Percentiles rank a stretch among this genome's conserved stretches.
phyloP scores from a whole-genome alignment of 345 rosid genomes.

The Brassica nigra region DNA sequence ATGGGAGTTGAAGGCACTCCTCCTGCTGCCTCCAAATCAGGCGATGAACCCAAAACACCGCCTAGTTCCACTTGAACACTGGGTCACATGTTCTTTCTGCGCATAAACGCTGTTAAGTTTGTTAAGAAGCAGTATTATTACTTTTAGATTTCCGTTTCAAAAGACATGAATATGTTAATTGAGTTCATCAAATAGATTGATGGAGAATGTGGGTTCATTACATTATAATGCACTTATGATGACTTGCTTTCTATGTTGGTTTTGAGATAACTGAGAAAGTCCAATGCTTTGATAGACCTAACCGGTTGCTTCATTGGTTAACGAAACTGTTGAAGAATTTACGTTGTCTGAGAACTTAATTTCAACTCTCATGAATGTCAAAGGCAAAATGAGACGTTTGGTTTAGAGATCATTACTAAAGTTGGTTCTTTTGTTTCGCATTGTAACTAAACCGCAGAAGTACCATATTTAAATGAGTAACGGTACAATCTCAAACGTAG shows the following conservation, averaged over 20 bases:
- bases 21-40: neutral
- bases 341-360: neutral
- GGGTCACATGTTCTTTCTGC: neutral
- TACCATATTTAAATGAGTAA: slow-evolving; percentile 16
- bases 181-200: slow-evolving; percentile 34
- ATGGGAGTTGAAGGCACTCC: slow-evolving; percentile 64
- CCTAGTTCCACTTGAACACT: slow-evolving; percentile 40
- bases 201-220: slow-evolving; percentile 21
- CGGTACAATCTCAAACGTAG: slow-evolving; percentile 25
- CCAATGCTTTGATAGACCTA: neutral
- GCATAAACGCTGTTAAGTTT: neutral
- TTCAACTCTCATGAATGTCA: neutral
- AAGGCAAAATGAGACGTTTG: neutral
- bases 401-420: neutral
- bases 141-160: neutral
- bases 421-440: slow-evolving; percentile 7
- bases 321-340: neutral
- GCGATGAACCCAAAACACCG: slow-evolving; percentile 49
- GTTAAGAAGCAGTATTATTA: neutral
- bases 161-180: slow-evolving; percentile 21
- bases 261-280: neutral
- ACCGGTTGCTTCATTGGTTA: slow-evolving; percentile 8
- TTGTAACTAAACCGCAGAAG: slow-evolving; percentile 10
- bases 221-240: neutral
- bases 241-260: neutral